Evolutionary conservation across 1,284 basidiomycete genomes (phyloP).

Genomic region (Grifola frondosa): DNA sequence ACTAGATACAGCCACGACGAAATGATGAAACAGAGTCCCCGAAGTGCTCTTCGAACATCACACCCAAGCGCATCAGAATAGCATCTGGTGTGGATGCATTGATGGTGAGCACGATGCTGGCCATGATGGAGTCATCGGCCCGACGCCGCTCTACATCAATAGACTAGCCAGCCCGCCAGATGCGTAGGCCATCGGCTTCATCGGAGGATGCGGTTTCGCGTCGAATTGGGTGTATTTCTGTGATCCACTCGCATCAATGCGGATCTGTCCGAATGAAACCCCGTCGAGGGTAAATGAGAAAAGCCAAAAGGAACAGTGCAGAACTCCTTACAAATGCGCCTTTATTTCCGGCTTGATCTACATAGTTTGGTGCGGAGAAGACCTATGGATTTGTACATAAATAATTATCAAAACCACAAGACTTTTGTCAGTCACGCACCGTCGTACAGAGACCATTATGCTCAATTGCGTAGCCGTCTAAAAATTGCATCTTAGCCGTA

Average conservation of each 20-base stretch:
- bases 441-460: conserved; percentile 90
- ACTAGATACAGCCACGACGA: too few relatives aligned
- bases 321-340: conserved; percentile 73
- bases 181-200: conserved; percentile 92
- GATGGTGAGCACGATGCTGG: too few relatives aligned
- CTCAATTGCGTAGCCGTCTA: conserved; percentile 86
- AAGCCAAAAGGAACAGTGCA: conserved; percentile 4
- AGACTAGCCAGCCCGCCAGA: conserved; percentile 61
- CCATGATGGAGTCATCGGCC: too few relatives aligned
- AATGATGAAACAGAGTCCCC: too few relatives aligned
- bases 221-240: conserved; percentile 83
- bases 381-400: too few relatives aligned
- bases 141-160: conserved; percentile 50
- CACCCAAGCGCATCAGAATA: too few relatives aligned
- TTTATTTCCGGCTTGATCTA: conserved; percentile 80
- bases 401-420: too few relatives aligned
- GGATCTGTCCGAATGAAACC: conserved; percentile 51
- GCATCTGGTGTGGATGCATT: too few relatives aligned
- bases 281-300: neutral
- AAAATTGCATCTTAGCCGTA: conserved; percentile 5
- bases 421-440: too few relatives aligned
- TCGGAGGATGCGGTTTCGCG: conserved; percentile 83
- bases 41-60: too few relatives aligned
- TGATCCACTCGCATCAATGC: conserved; percentile 78
- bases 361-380: conserved; percentile 84